These are phyloP conservation scores for Tuber melanosporum DNA, from an alignment of 495 filamentous ascomycete species.

Conservation along the genomic window DNA sequence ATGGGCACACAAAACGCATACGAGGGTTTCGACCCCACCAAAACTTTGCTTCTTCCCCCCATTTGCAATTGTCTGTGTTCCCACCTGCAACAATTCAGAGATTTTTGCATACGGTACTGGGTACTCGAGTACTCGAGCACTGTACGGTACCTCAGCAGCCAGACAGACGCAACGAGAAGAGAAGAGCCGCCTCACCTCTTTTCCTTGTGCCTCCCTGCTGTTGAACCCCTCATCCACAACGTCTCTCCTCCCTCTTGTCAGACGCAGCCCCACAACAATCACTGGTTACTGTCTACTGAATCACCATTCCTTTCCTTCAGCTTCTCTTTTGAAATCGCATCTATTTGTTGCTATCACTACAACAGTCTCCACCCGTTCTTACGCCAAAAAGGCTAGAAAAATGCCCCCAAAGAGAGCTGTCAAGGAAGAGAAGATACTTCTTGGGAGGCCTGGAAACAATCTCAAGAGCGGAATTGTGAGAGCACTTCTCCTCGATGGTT, in stretches of 20 bases:
- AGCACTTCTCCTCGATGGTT: slow-evolving; percentile 41
- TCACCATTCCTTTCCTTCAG: not conserved
- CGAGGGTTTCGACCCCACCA: not conserved
- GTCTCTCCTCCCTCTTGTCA: slow-evolving; percentile 32
- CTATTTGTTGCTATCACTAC: not conserved
- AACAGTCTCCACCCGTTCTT: slow-evolving; percentile 44
- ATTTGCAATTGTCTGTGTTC: not conserved
- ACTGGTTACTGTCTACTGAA: slow-evolving; percentile 6
- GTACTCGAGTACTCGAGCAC: not conserved
- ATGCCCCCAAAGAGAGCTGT: slow-evolving; percentile 72
- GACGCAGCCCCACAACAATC: slow-evolving; percentile 25
- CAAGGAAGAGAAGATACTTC: slow-evolving; percentile 69
- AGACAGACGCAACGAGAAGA: not conserved
- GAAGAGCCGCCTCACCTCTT: slow-evolving; percentile 10
- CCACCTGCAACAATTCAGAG: not conserved
- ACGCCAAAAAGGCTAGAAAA: slow-evolving; percentile 47
- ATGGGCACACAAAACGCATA: not conserved
- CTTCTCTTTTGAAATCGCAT: not conserved
- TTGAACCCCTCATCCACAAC: slow-evolving; percentile 37
- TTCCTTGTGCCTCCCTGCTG: slow-evolving; percentile 9
- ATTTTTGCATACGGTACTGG: not conserved
- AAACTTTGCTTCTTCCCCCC: not conserved
- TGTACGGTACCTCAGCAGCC: not conserved
- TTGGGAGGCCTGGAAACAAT: slow-evolving; percentile 95
- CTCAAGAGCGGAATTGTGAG: slow-evolving; percentile 99